These are phyloP conservation scores for Jasminum sambac DNA, from an alignment of 257 asterid species.

Conservation along the genomic window DNA sequence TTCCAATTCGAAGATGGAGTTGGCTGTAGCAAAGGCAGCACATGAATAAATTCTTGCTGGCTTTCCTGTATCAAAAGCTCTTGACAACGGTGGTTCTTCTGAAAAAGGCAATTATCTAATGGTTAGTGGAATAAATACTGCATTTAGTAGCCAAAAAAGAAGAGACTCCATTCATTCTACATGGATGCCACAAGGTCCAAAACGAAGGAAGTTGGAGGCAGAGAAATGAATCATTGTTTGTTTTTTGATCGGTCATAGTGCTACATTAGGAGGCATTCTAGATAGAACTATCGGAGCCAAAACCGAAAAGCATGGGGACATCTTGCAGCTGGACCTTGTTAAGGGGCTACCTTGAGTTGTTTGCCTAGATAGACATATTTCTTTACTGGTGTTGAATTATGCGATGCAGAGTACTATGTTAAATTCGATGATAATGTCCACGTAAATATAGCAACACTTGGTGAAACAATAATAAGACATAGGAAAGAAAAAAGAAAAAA, in stretches of 20 bases:
- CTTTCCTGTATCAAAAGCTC: slow-evolving; percentile 63
- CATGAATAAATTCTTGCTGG: slow-evolving; percentile 70
- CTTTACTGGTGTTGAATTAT: slow-evolving; percentile 65
- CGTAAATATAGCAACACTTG: no score
- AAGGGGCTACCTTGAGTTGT: slow-evolving; percentile 91
- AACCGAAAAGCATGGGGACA: slow-evolving; percentile 81
- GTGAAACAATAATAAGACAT: no score
- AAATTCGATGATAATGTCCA: no score
- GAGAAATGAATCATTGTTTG: slow-evolving; percentile 80
- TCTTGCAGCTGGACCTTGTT: slow-evolving; percentile 84
- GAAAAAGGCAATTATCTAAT: slow-evolving; percentile 56
- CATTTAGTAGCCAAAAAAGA: no score
- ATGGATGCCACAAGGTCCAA: no score
- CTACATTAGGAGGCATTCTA: no score
- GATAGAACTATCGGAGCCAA: slow-evolving; percentile 88
- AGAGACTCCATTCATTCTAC: no score
- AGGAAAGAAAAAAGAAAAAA: no score
- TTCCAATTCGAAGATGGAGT: slow-evolving; percentile 74
- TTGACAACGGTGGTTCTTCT: slow-evolving; percentile 32
- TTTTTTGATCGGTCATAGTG: slow-evolving; percentile 81
- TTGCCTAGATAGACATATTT: slow-evolving; percentile 85
- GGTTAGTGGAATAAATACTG: no score
- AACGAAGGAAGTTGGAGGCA: slow-evolving; percentile 55
- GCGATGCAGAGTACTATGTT: slow-evolving; percentile 95
- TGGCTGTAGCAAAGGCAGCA: slow-evolving; percentile 78